Conservation (phyloP, 108 stramenopile genomes). For the Pseudonitzschia pungens region DNA sequence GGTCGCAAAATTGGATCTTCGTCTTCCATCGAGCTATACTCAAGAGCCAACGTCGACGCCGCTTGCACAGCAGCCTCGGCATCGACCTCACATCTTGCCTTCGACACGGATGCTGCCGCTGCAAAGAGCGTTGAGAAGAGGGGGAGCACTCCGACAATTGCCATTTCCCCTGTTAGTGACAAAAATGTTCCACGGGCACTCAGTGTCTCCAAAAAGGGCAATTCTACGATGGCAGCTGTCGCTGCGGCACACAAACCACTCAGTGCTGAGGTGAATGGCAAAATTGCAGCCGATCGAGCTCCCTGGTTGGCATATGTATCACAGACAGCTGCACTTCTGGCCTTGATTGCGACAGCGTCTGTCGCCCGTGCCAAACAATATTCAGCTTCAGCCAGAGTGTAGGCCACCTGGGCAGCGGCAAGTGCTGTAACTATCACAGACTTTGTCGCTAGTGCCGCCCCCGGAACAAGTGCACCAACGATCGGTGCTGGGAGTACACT, state of each 20-base stretch:
- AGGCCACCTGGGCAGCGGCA: conserved; percentile 85
- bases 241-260: conserved; percentile 85
- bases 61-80: conserved; percentile 81
- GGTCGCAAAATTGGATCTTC: conserved; percentile 75
- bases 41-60: conserved; percentile 77
- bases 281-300: conserved; percentile 74
- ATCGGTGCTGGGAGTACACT: conserved; percentile 78
- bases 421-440: conserved; percentile 77
- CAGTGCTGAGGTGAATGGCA: conserved; percentile 89
- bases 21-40: conserved; percentile 57
- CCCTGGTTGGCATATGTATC: conserved; percentile 93
- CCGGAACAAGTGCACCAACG: conserved; percentile 73
- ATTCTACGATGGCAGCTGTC: conserved; percentile 86
- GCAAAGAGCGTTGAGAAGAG: conserved; percentile 74
- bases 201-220: conserved; percentile 71
- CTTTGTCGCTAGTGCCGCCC: conserved; percentile 64
- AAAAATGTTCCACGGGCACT: conserved; percentile 40
- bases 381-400: conserved; percentile 75
- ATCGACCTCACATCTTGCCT: conserved; percentile 87
- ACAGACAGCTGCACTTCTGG: conserved; percentile 82
- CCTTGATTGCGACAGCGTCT: conserved; percentile 87
- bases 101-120: conserved; percentile 86
- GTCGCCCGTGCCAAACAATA: conserved; percentile 66
- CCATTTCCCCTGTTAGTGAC: conserved; percentile 50
- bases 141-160: conserved; percentile 62